Evolutionary conservation across 1,284 basidiomycete species (phyloP).

Genomic region (Irpex sp.): DNA sequence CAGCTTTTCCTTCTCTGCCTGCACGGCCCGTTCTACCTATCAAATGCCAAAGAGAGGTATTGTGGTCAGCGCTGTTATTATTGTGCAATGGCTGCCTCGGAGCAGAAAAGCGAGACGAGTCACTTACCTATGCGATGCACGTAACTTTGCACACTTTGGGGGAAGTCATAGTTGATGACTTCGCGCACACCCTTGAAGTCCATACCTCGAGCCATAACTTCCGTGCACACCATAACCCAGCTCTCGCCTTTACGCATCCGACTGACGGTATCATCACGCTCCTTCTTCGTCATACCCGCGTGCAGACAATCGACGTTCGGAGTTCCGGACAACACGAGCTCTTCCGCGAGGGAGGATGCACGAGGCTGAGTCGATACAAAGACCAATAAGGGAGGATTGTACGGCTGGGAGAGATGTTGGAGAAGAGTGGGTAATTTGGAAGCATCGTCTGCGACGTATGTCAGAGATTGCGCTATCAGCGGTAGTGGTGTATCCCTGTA

Average conservation of each 20-base stretch:
- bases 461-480: constrained; percentile 83
- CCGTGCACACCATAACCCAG: constrained; percentile 92
- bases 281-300: constrained; percentile 82
- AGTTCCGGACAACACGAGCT: constrained; percentile 81
- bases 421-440: constrained; percentile 89
- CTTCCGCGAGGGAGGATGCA: constrained; percentile 86
- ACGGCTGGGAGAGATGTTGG: constrained; percentile 76
- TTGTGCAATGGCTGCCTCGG: not conserved
- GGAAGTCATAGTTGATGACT: constrained; percentile 97
- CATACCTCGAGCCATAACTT: constrained; percentile 96
- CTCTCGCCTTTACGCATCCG: constrained; percentile 86
- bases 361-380: constrained; percentile 94
- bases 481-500: constrained; percentile 82
- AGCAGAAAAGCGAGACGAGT: not conserved
- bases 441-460: constrained; percentile 89
- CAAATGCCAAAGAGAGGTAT: constrained; percentile 2
- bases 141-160: constrained; percentile 91
- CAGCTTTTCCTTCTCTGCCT: constrained; percentile 85
- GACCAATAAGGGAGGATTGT: constrained; percentile 90
- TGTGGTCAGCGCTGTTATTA: not conserved
- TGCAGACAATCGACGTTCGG: constrained; percentile 91
- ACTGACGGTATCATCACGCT: constrained; percentile 82
- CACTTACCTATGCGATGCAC: constrained; percentile 86
- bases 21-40: constrained; percentile 89
- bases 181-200: constrained; percentile 95